Evolutionary conservation across 495 filamentous ascomycete genomes (phyloP).

Genomic region (Penicillium waksmanii): DNA sequence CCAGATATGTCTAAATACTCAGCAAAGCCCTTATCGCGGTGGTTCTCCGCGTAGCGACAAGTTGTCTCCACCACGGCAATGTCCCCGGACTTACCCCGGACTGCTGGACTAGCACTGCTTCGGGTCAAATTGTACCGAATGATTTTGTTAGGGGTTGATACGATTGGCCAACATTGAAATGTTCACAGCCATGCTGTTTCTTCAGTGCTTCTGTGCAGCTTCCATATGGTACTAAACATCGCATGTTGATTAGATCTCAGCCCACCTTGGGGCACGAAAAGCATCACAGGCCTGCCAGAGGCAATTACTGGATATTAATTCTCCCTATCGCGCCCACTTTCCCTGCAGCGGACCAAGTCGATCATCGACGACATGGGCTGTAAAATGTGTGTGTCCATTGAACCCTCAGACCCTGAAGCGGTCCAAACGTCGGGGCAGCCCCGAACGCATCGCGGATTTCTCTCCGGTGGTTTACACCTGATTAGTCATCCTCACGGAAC

Average conservation of each 20-base stretch:
- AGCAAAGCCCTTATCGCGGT: conserved; percentile 22
- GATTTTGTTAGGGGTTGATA: neutral
- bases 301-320: too few relatives aligned
- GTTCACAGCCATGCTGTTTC: neutral
- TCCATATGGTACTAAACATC: neutral
- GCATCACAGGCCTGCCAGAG: too few relatives aligned
- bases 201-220: neutral
- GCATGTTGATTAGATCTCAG: too few relatives aligned
- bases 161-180: neutral
- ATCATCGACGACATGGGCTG: too few relatives aligned
- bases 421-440: conserved; percentile 13
- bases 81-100: conserved; percentile 31
- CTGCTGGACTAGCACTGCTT: conserved; percentile 1
- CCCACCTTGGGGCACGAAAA: too few relatives aligned
- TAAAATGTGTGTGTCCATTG: too few relatives aligned
- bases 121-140: neutral
- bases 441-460: conserved; percentile 25
- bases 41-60: conserved; percentile 14
- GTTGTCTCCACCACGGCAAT: conserved; percentile 27
- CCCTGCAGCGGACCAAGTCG: too few relatives aligned
- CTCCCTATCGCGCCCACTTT: too few relatives aligned
- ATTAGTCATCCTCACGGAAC: neutral
- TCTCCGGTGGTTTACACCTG: conserved; percentile 10
- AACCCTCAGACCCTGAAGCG: neutral
- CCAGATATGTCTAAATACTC: conserved; percentile 30